Percentiles rank a stretch among this genome's conserved stretches.
These are phyloP conservation scores for Plasmodium fragile DNA, from an alignment of 169 alveolate genomes.

Conservation along the genomic window DNA sequence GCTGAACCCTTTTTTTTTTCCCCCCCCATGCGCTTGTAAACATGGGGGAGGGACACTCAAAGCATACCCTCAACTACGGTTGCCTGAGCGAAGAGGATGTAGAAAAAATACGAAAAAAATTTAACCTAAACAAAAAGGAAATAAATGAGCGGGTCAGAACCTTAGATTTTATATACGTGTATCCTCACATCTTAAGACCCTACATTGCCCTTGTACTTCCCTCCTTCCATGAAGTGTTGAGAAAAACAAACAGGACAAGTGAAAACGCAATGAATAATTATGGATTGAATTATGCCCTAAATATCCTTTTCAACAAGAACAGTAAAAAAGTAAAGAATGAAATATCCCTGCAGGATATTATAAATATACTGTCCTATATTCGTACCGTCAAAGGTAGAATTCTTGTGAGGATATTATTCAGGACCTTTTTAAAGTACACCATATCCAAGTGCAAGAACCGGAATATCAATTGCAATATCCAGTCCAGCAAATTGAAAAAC, in stretches of 20 bases:
- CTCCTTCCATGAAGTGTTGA: constrained; percentile 53
- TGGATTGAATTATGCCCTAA: constrained; percentile 65
- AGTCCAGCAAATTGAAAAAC: not conserved
- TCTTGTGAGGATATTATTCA: constrained; percentile 31
- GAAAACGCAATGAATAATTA: constrained; percentile 5
- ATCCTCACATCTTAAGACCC: constrained; percentile 72
- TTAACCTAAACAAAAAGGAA: constrained; percentile 56
- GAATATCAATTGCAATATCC: not conserved
- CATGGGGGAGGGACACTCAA: constrained; percentile 76
- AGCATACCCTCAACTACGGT: constrained; percentile 33
- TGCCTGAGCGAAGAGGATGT: constrained; percentile 61
- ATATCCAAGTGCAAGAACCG: constrained; percentile 12
- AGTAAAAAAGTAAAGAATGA: constrained; percentile 42
- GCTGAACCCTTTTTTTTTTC: not conserved
- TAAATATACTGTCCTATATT: constrained; percentile 60
- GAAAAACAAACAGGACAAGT: constrained; percentile 13
- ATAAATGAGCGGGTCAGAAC: constrained; percentile 46
- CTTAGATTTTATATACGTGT: constrained; percentile 44
- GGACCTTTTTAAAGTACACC: constrained; percentile 52
- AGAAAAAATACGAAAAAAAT: constrained; percentile 47
- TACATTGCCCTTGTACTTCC: constrained; percentile 64
- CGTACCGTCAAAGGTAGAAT: constrained; percentile 11
- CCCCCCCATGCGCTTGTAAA: not conserved
- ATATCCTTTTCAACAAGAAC: constrained; percentile 44
- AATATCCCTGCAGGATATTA: constrained; percentile 70